Conservation (phyloP, 139 green algal species). For the Volvox reticuliferus region DNA sequence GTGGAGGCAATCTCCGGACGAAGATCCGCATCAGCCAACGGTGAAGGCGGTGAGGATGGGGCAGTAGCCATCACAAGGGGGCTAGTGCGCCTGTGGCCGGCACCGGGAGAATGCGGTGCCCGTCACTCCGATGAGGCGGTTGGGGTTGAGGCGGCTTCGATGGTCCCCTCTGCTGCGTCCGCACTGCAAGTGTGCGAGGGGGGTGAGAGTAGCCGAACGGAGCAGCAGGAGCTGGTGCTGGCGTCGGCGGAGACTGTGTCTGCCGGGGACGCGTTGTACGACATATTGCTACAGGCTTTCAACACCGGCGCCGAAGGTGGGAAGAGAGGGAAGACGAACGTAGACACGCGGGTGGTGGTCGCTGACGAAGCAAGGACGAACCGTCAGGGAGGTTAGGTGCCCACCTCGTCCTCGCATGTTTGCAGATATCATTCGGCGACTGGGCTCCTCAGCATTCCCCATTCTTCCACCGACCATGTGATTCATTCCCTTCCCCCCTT, state of each 20-base stretch:
- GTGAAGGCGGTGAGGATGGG: neutral
- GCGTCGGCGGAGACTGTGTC: neutral
- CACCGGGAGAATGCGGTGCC: neutral
- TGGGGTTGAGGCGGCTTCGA: neutral
- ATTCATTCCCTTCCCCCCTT: no score
- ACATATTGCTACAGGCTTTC: conserved; percentile 56
- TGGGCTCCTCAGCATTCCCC: no score
- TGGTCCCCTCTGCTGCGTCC: neutral
- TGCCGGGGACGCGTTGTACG: conserved; percentile 22
- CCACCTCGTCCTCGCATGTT: neutral
- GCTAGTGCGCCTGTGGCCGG: conserved; percentile 6
- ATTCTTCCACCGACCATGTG: no score
- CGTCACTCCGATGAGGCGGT: neutral
- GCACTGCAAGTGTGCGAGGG: neutral
- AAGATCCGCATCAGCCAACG: neutral
- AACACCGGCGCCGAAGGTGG: conserved; percentile 51
- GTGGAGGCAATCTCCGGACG: neutral
- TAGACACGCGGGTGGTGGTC: no score
- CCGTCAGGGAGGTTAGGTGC: neutral
- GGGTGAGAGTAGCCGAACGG: neutral
- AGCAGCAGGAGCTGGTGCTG: neutral
- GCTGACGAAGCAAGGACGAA: no score
- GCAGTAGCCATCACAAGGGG: neutral
- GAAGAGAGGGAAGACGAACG: no score
- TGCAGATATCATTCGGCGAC: no score